Percentiles rank a stretch among this genome's conserved stretches.
Evolutionary conservation across 106 monocot genomes (phyloP).

Genomic region (Platanthera zijinensis): DNA sequence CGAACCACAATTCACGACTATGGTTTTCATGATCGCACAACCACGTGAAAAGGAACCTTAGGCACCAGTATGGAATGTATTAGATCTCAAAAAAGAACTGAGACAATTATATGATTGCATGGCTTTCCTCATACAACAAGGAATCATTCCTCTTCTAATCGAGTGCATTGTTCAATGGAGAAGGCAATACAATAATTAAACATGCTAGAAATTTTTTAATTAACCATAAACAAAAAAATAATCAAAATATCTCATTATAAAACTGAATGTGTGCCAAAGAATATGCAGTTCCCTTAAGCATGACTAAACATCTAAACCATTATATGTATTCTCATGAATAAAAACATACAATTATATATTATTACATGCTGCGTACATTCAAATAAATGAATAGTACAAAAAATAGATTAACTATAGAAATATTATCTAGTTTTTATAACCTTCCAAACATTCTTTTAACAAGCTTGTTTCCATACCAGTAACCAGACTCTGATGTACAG

Average conservation of each 20-base stretch:
- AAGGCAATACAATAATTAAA: background rate
- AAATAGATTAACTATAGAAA: background rate
- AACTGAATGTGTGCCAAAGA: background rate
- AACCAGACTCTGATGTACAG: background rate
- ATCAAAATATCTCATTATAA: background rate
- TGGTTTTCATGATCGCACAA: too few species aligned
- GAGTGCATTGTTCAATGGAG: background rate
- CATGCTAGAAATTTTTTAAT: background rate
- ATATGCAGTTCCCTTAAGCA: background rate
- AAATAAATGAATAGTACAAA: background rate
- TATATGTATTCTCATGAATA: background rate
- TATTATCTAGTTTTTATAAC: background rate
- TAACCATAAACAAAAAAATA: background rate
- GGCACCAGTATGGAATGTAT: background rate
- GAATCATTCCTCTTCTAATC: background rate
- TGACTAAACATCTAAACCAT: background rate
- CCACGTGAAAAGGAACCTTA: too few species aligned
- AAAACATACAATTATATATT: background rate
- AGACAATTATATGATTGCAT: background rate
- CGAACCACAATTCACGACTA: too few species aligned
- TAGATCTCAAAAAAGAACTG: background rate
- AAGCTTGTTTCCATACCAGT: background rate
- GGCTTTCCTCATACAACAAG: background rate
- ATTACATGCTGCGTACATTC: background rate
- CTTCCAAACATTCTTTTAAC: background rate